phyloP scores from a whole-genome alignment of 1,139 yeast genomes.

The Blastobotrys arbuscula region DNA sequence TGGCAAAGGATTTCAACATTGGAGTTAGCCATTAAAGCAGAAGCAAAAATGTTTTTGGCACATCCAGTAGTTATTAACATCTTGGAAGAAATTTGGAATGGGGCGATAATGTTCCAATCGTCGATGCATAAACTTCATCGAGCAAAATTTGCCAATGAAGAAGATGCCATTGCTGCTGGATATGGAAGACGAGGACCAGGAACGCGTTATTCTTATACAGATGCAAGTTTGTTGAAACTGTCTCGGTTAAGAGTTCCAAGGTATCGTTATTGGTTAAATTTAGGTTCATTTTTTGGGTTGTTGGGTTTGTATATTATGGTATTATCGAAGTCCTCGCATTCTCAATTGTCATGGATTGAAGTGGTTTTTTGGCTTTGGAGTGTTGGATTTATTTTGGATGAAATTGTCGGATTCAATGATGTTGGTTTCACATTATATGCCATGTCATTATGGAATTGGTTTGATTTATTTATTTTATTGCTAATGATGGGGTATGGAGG shows the following conservation, averaged over 20 bases:
- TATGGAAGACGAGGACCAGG: constrained; percentile 36
- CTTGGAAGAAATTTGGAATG: constrained; percentile 50
- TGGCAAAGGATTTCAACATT: constrained; percentile 49
- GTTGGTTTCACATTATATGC: constrained; percentile 37
- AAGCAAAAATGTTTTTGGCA: constrained; percentile 50
- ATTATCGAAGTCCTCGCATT: constrained; percentile 25
- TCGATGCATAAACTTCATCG: constrained; percentile 37
- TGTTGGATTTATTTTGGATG: constrained; percentile 37
- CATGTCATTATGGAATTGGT: constrained; percentile 37
- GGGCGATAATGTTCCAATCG: constrained; percentile 41
- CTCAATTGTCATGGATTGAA: constrained; percentile 23
- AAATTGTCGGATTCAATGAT: constrained; percentile 34
- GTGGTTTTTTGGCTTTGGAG: constrained; percentile 35
- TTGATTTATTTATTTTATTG: constrained; percentile 33
- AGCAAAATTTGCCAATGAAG: constrained; percentile 25
- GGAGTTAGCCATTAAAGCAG: constrained; percentile 50
- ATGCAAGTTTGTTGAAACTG: constrained; percentile 35
- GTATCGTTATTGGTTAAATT: constrained; percentile 37
- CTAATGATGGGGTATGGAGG: constrained; percentile 30
- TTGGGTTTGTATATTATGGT: constrained; percentile 32
- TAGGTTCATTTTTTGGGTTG: constrained; percentile 38
- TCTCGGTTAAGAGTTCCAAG: constrained; percentile 36
- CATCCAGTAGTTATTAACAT: constrained; percentile 52
- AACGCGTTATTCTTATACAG: constrained; percentile 33
- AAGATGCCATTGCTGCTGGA: constrained; percentile 25